A percentile compares a stretch with the other conserved stretches of the same genome.
Conservation (phyloP, 176 grass and related monocot species). For the Hyparrhenia diplandra region DNA sequence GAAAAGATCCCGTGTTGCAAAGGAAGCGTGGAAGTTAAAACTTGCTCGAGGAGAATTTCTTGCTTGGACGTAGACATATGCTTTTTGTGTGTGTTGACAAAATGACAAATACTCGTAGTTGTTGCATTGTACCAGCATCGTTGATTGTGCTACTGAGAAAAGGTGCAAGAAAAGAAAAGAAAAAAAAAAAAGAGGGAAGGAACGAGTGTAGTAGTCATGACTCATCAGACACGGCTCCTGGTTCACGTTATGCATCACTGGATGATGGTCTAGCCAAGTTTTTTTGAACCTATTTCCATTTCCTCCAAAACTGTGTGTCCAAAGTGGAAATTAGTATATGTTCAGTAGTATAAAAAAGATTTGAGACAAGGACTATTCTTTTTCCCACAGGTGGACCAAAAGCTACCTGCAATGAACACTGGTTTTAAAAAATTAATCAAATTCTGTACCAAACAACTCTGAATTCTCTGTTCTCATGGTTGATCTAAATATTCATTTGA, state of each 20-base stretch:
- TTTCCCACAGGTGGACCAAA: too few species aligned
- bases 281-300: not conserved
- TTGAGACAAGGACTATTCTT: too few species aligned
- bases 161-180: not conserved
- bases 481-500: too few species aligned
- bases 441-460: not conserved
- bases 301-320: not conserved
- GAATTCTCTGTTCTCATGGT: not conserved
- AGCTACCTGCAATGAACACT: too few species aligned
- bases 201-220: not conserved
- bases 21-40: not conserved
- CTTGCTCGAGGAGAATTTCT: not conserved
- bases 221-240: not conserved
- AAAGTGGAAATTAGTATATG: not conserved
- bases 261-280: not conserved
- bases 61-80: not conserved
- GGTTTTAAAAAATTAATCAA: too few species aligned
- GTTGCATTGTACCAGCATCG: not conserved
- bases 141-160: not conserved
- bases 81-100: not conserved
- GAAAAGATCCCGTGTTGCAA: not conserved
- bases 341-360: too few species aligned
- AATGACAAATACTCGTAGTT: too few species aligned
- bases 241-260: not conserved
- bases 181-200: not conserved